Conservation (phyloP, 495 filamentous ascomycete genomes). For the Cairneyella variabilis region DNA sequence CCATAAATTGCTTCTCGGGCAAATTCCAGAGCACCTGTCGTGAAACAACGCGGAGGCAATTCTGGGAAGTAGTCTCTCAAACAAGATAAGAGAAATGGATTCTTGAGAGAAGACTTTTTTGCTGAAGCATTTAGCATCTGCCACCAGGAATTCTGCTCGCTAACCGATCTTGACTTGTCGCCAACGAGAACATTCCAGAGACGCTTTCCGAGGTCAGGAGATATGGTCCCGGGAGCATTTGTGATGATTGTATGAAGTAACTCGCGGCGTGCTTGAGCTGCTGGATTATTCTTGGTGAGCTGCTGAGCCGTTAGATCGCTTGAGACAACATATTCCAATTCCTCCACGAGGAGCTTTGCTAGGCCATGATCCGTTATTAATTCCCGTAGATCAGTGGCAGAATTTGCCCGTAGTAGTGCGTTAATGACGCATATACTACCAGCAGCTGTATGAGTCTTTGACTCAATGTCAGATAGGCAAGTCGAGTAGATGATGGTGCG, state of each 20-base stretch:
- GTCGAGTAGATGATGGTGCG: constrained; percentile 51
- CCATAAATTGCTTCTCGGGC: constrained; percentile 34
- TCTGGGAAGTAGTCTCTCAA: constrained; percentile 61
- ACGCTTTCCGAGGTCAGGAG: constrained; percentile 52
- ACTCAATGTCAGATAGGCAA: constrained; percentile 56
- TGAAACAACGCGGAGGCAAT: constrained; percentile 61
- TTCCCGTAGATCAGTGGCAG: constrained; percentile 30
- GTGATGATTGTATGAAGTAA: constrained; percentile 55
- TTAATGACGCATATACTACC: constrained; percentile 72
- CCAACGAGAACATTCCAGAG: constrained; percentile 70
- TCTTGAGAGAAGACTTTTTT: constrained; percentile 40
- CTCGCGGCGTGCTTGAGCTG: constrained; percentile 50
- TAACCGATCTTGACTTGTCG: constrained; percentile 46
- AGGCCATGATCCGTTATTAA: constrained; percentile 42
- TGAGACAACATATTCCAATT: constrained; percentile 38
- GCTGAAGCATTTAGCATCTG: constrained; percentile 53
- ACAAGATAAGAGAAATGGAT: constrained; percentile 63
- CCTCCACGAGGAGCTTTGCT: constrained; percentile 41
- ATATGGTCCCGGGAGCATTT: constrained; percentile 56
- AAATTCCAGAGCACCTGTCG: constrained; percentile 63
- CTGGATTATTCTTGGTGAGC: constrained; percentile 33
- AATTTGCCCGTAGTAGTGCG: constrained; percentile 45
- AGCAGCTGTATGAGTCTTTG: constrained; percentile 48
- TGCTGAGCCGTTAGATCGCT: constrained; percentile 28
- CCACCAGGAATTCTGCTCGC: constrained; percentile 62